Evolutionary conservation across 116 monocot genomes (phyloP), one percentile per base, ranked within the genome.

Genomic region (Iris pallida): DNA sequence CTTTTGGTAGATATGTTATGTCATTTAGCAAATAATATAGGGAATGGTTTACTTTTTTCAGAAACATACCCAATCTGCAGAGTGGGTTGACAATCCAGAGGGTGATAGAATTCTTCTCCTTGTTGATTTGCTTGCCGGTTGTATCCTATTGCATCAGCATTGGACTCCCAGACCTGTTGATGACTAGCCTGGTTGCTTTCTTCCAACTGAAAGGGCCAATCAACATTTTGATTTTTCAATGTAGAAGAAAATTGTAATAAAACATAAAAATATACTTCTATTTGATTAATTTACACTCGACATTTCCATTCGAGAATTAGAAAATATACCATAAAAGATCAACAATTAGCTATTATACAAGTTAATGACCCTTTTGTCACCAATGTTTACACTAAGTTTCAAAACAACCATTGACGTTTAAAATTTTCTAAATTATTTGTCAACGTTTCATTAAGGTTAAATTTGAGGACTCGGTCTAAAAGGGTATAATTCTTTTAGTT

Each of bases 61-160:
- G 49, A 51, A 51, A 58, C 20, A 16, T 82, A 88, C 88, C 85
- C 88, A 18, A 88, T 85, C 7, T 88, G 88, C n/a, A 88, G 65
- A 43, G 88, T 85, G 0, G 88, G 88, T 57, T 88, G 76, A 53
- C 83, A 83, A 16, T 83, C 81, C 40, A 88, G 63, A 4, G 81
- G 85, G 46, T 88, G 85, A 68, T 79, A 88, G 74, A 88, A 88
- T 15, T 77, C 79, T 0, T 59, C 79, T 61, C 79, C 85, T 20
- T 70, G 77, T 17, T 82, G 84, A 16, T 45, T 53, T 12, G 64
- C 59, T 71, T 85, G 82, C n/a, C 76, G 51, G 47, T 14, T 53
- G 56, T 78, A 78, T 7, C 18, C 82, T 12, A 79, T 49, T 11
- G 82, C 82, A 70, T 88, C 69, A 6, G 71, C 88, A 43, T 72